Percentiles rank a stretch among this genome's conserved stretches.
Evolutionary conservation across 1,284 basidiomycete genomes (phyloP).

Genomic region (Tausonia pullulans): DNA sequence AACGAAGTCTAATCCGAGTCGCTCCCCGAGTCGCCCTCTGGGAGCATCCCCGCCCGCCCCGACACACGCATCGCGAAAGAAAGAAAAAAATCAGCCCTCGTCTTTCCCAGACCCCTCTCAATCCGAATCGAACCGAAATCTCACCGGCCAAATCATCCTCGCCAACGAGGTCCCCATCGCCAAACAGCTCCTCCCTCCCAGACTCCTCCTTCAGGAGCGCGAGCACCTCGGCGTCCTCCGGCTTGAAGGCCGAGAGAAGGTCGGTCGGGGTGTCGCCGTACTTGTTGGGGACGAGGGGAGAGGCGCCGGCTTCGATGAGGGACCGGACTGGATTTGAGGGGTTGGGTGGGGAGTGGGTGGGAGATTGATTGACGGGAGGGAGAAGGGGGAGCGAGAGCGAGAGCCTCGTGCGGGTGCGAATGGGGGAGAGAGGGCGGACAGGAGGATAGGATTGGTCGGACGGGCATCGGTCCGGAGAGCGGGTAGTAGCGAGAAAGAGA

Average conservation of each 20-base stretch:
- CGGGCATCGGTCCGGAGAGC: not conserved
- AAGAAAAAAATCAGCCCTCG: too few species aligned
- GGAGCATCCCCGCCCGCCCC: too few species aligned
- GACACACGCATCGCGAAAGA: too few species aligned
- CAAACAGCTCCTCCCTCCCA: not conserved
- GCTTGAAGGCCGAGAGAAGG: conserved; percentile 3
- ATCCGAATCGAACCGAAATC: too few species aligned
- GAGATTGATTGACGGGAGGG: not conserved
- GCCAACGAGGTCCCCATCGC: too few species aligned
- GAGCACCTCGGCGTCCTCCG: conserved; percentile 2
- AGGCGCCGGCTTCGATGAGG: conserved; percentile 11
- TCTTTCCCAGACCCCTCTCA: too few species aligned
- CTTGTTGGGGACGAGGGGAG: conserved; percentile 7
- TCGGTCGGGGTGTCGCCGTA: conserved; percentile 10
- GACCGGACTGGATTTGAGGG: conserved; percentile 1
- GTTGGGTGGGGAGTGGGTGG: too few species aligned
- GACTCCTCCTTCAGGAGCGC: conserved; percentile 2
- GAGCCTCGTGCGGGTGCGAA: not conserved
- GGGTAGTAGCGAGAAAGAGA: too few species aligned
- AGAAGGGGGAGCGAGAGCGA: not conserved
- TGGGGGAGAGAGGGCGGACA: not conserved
- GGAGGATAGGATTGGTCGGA: not conserved
- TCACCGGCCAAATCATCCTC: too few species aligned
- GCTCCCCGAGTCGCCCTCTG: too few species aligned
- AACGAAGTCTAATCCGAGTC: too few species aligned